Base-by-base conservation (phyloP, 768 basidiomycete species). In the Gymnopilus dilepis region DNA sequence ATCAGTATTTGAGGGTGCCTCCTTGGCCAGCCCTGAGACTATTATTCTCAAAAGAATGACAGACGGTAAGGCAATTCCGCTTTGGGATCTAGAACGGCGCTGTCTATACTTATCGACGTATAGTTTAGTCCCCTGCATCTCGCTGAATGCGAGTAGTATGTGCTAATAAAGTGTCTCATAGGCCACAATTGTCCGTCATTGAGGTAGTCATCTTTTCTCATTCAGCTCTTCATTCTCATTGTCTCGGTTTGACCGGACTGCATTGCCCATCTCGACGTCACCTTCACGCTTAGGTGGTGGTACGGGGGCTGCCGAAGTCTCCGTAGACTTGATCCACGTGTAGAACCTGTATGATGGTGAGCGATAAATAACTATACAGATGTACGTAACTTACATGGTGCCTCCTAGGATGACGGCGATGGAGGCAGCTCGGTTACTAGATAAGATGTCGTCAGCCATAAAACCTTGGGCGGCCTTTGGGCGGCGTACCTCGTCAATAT, bases 391-490 rank as follows among this genome's bases (percentile, higher is more conserved):
- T 69, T 67, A 86, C 87, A 91, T 83, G 4, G 90, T 90, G 13
- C 91, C 91, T 24, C 76, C 70, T 26, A 88, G 79, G 69, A 92
- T 94, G 61, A 86, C 79, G 19, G 84, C 65, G 72, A 94, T 90
- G 22, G 89, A 91, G 3, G 74, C 67, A 5, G 80, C 85, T 34
- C 90, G 85, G 64, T 88, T 85, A 11, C 88, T 91, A 54, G 65
- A n/a, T 28, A 56, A 67, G 53, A 34, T 21, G 51, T 33, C 34
- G 22, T 61, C 6, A 64, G 21, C 24, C 41, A 31, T 40, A 6
- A 34, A 11, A n/a, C 21, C 26, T 56, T 50, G 17, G 45, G 21
- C 15, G 17, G 19, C 26, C 24, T 13, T 30, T 6, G 19, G 26
- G 33, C 4, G 33, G 82, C 89, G 65, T 75, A 93, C 92, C 80